Evolutionary conservation across 2,329 filamentous ascomycete genomes (phyloP), one percentile per base, ranked within the genome.

Genomic region (Cryphonectria japonica): DNA sequence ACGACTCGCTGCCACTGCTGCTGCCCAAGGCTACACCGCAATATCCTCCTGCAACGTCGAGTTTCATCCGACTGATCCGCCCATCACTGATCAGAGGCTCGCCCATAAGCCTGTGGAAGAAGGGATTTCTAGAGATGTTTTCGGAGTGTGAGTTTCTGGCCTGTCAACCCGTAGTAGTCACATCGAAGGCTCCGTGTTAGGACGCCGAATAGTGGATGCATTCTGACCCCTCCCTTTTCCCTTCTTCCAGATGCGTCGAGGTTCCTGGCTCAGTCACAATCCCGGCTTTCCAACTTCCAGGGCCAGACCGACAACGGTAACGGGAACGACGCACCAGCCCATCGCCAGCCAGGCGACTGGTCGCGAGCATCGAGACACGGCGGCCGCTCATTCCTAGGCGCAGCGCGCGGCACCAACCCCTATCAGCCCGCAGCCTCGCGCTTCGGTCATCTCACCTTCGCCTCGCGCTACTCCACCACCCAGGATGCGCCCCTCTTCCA

Each of bases 211-310:
- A 50, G 46, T 50, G 46, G 46, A 54, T 62, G 61, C 64, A 19
- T 52, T 46, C 61, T 67, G 61, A 63, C 63, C 64, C 52, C 68
- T 68, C 50, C 64, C 32, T n/a, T n/a, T n/a, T 62, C 67, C 50
- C 69, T 70, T 61, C 59, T 14, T 46, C 39, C 78, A 98, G 96
- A 98, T 91, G 96, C 96, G 78, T 98, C 95, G 76, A 92, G 92
- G 76, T 99, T 99, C 81, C 90, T 99, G 77, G 93, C 95, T 73
- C 96, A 98, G 88, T 98, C 95, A 75, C 95, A 97, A 85, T 97
- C 95, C 73, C 92, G 94, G 74, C 86, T 98, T 77, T 93, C 92
- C 75, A 89, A 85, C 80, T 90, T 94, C 68, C 71, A 72, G 39
- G 88, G 85, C 82, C 88, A 92, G 79, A 82, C 88, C 72, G 89